These are phyloP conservation scores for Fusarium poae DNA, from an alignment of 2,329 filamentous ascomycete genomes.

Conservation along the genomic window DNA sequence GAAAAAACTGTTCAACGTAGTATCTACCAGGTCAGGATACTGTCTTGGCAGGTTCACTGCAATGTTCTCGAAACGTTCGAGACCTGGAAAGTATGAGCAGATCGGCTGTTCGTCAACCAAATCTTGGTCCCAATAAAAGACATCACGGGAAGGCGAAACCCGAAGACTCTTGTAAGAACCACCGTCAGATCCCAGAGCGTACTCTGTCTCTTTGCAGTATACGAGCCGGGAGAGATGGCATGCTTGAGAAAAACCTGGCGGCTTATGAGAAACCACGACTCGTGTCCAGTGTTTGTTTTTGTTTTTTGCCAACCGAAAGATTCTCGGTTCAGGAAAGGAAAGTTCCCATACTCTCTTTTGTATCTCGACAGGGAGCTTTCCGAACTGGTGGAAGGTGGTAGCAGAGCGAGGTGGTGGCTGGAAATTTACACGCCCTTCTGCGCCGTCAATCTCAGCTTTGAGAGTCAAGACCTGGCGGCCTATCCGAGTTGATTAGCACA, in stretches of 20 bases:
- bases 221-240: neutral
- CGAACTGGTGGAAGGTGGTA: conserved; percentile 12
- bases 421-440: neutral
- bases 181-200: neutral
- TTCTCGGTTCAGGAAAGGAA: neutral
- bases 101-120: rapidly evolving
- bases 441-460: neutral
- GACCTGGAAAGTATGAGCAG: rapidly evolving
- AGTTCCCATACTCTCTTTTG: neutral
- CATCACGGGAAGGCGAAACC: neutral
- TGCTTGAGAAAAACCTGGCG: neutral
- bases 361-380: neutral
- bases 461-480: neutral
- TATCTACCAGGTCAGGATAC: rapidly evolving
- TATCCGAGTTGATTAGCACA: neutral
- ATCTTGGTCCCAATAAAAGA: conserved; percentile 8
- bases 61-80: neutral
- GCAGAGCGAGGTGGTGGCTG: neutral
- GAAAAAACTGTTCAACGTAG: too few species aligned
- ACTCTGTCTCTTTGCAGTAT: neutral
- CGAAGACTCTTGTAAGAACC: conserved; percentile 5
- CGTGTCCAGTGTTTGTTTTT: neutral
- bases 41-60: neutral
- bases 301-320: neutral
- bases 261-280: conserved; percentile 4